phyloP scores from a whole-genome alignment of 2,329 filamentous ascomycete genomes.

The Aureobasidium leucospermi region DNA sequence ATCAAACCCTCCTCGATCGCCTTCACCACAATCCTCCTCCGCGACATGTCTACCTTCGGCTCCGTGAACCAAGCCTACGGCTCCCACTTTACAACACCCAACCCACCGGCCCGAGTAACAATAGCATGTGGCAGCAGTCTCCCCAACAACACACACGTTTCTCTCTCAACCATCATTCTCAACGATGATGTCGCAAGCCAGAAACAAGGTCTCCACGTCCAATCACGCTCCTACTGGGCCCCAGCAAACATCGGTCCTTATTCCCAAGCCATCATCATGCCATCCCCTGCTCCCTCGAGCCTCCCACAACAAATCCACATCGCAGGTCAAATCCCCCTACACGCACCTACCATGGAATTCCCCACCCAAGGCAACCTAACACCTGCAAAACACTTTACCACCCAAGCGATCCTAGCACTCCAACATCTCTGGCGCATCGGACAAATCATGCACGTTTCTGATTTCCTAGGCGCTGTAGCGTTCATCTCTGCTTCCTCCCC shows the following conservation, averaged over 20 bases:
- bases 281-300: conserved; percentile 19
- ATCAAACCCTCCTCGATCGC: conserved; percentile 26
- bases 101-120: conserved; percentile 78
- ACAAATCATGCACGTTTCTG: conserved; percentile 59
- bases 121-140: conserved; percentile 67
- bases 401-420: conserved; percentile 63
- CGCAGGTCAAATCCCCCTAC: conserved; percentile 84
- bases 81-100: conserved; percentile 64
- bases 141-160: conserved; percentile 52
- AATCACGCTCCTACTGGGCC: conserved; percentile 92
- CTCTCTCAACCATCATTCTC: conserved; percentile 49
- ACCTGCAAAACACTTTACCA: conserved; percentile 33
- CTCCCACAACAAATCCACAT: conserved; percentile 50
- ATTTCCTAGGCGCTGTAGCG: conserved; percentile 69
- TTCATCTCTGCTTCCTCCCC: conserved; percentile 51
- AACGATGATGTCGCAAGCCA: conserved; percentile 16
- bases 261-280: conserved; percentile 70
- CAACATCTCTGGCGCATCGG: conserved; percentile 89
- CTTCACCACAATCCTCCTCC: conserved; percentile 59
- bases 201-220: conserved; percentile 66
- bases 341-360: conserved; percentile 71
- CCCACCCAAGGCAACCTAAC: background rate
- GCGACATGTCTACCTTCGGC: conserved; percentile 72
- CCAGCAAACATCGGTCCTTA: conserved; percentile 97
- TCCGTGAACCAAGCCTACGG: conserved; percentile 69